Base-by-base conservation (phyloP, 2,329 filamentous ascomycete species). In the Acephala macrosclerotiorum region DNA sequence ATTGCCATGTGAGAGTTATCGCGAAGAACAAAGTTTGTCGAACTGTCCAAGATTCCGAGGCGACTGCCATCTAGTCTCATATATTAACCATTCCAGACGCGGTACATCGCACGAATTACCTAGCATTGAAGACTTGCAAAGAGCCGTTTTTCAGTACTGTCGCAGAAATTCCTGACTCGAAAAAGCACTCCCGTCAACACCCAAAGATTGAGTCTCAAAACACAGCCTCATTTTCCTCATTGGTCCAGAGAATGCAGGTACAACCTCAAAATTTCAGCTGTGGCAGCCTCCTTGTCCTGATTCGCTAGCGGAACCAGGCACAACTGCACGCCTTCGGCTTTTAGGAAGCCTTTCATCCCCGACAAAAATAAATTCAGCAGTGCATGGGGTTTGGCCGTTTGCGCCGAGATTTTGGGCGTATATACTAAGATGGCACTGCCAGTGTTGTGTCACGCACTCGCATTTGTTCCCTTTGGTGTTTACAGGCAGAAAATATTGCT, bases 241-340 rank as follows among this genome's bases (percentile, higher is more conserved):
- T 38, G 25, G 58, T 33, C 26, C 58, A 60, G 45, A 33, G 9
- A 20, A 60, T 42, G 42, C 58, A 60, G 58, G 58, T 60, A 60
- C 58, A 36, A 49, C 58, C 58, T 3, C 14, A 26, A 16, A n/a
- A 49, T 47, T 60, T 60, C 58, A 60, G 58, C 58, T 60, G 40
- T 49, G 25, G 22, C 38, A 60, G 25, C 40, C 25, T 20, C 16
- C 8, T 8, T 18, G 20, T 29, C 8, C 18, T 49, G 40, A 60
- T 60, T 60, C 40, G 58, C 25, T 26, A 22, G 45, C 25, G 11
- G 20, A 29, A 14, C 25, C 40, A 25, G 35, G 26, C 18, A 33
- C 40, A 49, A 60, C 49, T 53, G 58, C 58, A 60, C 26, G 58
- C 58, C 58, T 49, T 60, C 58, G 58, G 58, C 3, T 40, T 60